Base-by-base conservation (phyloP, 2,329 filamentous ascomycete species). In the Didymella keratinophila region DNA sequence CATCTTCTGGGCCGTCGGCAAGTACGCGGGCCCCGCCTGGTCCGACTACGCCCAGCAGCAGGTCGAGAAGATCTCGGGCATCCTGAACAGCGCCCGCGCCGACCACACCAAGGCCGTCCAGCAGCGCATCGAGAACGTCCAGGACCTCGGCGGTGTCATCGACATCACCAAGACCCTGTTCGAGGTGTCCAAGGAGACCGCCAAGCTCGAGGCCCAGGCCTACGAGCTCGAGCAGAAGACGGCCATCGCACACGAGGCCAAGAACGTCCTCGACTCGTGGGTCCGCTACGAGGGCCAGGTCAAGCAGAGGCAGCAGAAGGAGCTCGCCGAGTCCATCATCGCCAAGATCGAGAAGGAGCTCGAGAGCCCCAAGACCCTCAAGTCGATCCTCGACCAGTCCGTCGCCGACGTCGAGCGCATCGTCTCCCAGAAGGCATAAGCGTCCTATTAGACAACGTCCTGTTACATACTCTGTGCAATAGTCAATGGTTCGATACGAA, bases 181-280 rank as follows among this genome's bases (percentile, higher is more conserved):
- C 78, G 92, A 92, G 79, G 93, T 99, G 72, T 99, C 95, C 76
- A 98, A 97, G 93, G 95, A 99, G 88, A 99, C 95, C 76, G 96
- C 95, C 76, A 84, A 90, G 83, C 91, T 98, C 70, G 95, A 99
- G 87, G 89, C 94, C 70, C 82, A 98, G 87, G 93, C 93, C 67
- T 99, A 90, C 82, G 93, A 98, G 87, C 88, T 98, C 70, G 93
- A 98, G 87, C 95, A 99, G 84, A 89, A 89, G 84, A 97, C 94
- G 62, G 91, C 93, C 71, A 85, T 99, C 68, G 93, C 93, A 59
- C 84, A 87, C 66, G 95, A 99, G 86, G 94, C 94, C 76, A 99
- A 97, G 89, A 76, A 86, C 62, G 95, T 98, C 60, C 89, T 99
- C 67, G 95, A 99, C 80, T 97, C 93, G 58, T 99, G 95, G 96